Base-by-base conservation (phyloP, 495 filamentous ascomycete species). In the Daldinia grandis region DNA sequence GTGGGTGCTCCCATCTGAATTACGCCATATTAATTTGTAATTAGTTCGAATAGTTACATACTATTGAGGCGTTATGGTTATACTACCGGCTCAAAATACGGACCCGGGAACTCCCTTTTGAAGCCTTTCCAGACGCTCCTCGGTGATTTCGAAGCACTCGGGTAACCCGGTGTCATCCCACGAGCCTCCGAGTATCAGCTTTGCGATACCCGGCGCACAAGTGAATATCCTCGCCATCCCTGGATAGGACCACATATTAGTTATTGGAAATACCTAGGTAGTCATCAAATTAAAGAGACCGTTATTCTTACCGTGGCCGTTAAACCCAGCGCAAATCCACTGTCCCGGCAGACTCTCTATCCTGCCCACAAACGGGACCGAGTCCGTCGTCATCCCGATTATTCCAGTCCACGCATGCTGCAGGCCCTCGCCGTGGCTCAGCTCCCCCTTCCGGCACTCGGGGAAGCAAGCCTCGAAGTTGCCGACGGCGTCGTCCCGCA, bases 221-320 rank as follows among this genome's bases (percentile, higher is more conserved):
- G 71, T 78, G 58, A 78, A 78, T 62, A 78, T 78, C 44, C 76
- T 71, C 21, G 74, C 76, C 76, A 74, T 74, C 12, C 74, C 68
- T 75, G n/a, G 6, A 19, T 30, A 60, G n/a, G 4, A 58, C n/a
- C 33, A 27, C 12, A 14, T 4, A 21, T 65, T 44, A 70, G 68
- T 21, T 53, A 51, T 47, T 15, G 49, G 15, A 6, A 1, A 28
- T 2, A 47, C 2, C 8, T 21, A n/a, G n/a, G n/a, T n/a, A n/a
- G n/a, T n/a, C n/a, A 47, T 47, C 8, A 47, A 21, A 17, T 17
- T 21, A 21, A 47, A 6, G 1, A 44, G 30, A 25, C 14, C 1
- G 2, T 5, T 35, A n/a, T 42, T 44, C 68, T 63, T 64, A 75
- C 73, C 74, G 61, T 78, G 76, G 12, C 74, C 76, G 30, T 75